Evolutionary conservation across 345 rosid species (phyloP).

Genomic region (Luvunga scandens): DNA sequence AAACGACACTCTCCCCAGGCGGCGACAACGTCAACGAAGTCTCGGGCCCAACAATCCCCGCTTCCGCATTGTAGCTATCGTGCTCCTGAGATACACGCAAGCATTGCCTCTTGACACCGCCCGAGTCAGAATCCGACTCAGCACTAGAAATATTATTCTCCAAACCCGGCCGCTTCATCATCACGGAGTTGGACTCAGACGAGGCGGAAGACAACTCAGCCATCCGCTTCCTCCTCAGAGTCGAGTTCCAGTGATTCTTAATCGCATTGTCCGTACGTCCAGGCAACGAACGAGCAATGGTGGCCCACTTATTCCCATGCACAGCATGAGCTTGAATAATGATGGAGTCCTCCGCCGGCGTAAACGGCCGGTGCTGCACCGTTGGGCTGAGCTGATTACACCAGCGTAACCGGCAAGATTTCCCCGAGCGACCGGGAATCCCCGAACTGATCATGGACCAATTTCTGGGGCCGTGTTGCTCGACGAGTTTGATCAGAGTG

Average conservation of each 20-base stretch:
- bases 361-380: slow-evolving; percentile 65
- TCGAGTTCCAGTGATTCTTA: slow-evolving; percentile 73
- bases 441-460: slow-evolving; percentile 65
- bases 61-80: slow-evolving; percentile 6
- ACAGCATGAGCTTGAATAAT: slow-evolving; percentile 48
- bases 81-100: slow-evolving; percentile 18
- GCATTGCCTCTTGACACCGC: slow-evolving; percentile 28
- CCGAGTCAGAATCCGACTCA: slow-evolving; percentile 28
- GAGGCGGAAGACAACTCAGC: slow-evolving; percentile 28
- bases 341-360: slow-evolving; percentile 50
- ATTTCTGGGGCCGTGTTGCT: slow-evolving; percentile 61
- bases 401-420: slow-evolving; percentile 70
- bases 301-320: slow-evolving; percentile 71
- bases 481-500: slow-evolving; percentile 40
- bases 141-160: slow-evolving; percentile 1
- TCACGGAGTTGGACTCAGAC: slow-evolving; percentile 32
- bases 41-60: slow-evolving; percentile 23
- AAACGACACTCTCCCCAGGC: slow-evolving; percentile 33
- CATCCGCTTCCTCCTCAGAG: slow-evolving; percentile 35
- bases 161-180: slow-evolving; percentile 16
- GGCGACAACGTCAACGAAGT: slow-evolving; percentile 44
- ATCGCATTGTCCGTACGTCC: slow-evolving; percentile 71
- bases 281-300: slow-evolving; percentile 57
- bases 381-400: slow-evolving; percentile 69
- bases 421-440: slow-evolving; percentile 63